Evolutionary conservation across 345 rosid species (phyloP).

Genomic region (Conringia planisiliqua): DNA sequence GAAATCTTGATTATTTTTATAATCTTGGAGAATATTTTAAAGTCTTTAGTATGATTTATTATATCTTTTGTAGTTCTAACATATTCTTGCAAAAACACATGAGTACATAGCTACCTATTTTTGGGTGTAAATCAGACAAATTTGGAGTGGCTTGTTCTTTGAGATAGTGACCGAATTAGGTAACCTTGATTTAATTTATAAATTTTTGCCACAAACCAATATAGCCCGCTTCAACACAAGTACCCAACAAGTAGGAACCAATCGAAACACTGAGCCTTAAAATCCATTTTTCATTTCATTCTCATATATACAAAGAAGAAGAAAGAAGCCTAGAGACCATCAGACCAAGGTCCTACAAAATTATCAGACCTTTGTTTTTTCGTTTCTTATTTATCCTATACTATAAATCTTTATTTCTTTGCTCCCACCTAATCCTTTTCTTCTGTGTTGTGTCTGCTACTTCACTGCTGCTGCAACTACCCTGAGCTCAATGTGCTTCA

Average conservation of each 20-base stretch:
- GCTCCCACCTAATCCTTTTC: constrained; percentile 1
- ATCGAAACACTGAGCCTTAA: not conserved
- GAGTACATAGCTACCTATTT: too few species aligned
- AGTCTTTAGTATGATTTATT: too few species aligned
- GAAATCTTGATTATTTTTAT: too few species aligned
- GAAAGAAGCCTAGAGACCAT: constrained; percentile 18
- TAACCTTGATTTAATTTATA: too few species aligned
- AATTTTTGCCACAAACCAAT: too few species aligned
- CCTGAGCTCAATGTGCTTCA: constrained; percentile 8
- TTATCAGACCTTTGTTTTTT: constrained; percentile 23
- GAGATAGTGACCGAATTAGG: too few species aligned
- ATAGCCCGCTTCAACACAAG: not conserved
- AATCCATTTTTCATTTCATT: constrained; percentile 5
- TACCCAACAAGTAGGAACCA: not conserved
- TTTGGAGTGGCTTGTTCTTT: too few species aligned
- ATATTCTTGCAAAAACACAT: too few species aligned
- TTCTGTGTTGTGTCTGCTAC: constrained; percentile 10
- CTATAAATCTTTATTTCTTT: constrained; percentile 13
- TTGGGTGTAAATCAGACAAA: too few species aligned
- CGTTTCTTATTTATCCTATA: constrained; percentile 20
- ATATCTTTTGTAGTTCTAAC: too few species aligned
- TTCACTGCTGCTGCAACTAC: constrained; percentile 18
- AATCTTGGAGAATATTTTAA: too few species aligned
- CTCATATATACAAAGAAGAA: constrained; percentile 27
- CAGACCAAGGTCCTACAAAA: constrained; percentile 25